phyloP scores from a whole-genome alignment of 495 filamentous ascomycete species.

The Penicillium daleae region DNA sequence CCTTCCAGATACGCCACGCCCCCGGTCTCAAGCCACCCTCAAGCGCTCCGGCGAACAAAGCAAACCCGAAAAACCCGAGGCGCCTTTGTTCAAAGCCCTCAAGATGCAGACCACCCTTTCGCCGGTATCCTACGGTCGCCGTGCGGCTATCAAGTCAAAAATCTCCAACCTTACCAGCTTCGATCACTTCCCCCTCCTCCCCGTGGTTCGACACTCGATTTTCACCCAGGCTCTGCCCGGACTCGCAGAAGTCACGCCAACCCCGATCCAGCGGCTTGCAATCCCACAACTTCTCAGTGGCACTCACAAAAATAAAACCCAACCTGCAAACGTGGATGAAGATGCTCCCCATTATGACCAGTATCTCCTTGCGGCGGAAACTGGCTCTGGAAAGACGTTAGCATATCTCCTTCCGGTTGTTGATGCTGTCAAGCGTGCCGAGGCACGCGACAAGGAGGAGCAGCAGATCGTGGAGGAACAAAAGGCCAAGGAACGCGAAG shows the following conservation, averaged over 20 bases:
- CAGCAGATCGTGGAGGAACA: constrained; percentile 54
- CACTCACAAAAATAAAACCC: constrained; percentile 29
- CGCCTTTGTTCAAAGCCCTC: constrained; percentile 74
- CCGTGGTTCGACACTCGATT: constrained; percentile 73
- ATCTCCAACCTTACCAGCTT: constrained; percentile 76
- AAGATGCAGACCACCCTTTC: constrained; percentile 89
- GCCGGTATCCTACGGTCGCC: constrained; percentile 71
- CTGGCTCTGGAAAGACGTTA: constrained; percentile 94
- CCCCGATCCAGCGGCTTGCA: constrained; percentile 83
- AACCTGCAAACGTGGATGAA: constrained; percentile 28
- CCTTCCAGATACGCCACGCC: constrained; percentile 47
- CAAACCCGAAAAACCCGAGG: constrained; percentile 44
- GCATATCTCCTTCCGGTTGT: constrained; percentile 84
- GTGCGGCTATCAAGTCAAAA: constrained; percentile 67
- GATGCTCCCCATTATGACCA: constrained; percentile 59
- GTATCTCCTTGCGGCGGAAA: constrained; percentile 92
- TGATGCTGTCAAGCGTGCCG: constrained; percentile 79
- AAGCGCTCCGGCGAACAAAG: constrained; percentile 42
- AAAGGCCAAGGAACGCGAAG: constrained; percentile 50
- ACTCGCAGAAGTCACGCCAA: constrained; percentile 73
- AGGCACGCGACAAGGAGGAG: constrained; percentile 62
- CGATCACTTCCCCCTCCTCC: constrained; percentile 74
- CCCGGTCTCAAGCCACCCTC: constrained; percentile 44
- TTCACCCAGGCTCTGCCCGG: constrained; percentile 69
- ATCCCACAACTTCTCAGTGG: constrained; percentile 76